These are phyloP conservation scores for Komagataella kurtzmanii DNA, from an alignment of 805 yeast genomes.

Conservation along the genomic window DNA sequence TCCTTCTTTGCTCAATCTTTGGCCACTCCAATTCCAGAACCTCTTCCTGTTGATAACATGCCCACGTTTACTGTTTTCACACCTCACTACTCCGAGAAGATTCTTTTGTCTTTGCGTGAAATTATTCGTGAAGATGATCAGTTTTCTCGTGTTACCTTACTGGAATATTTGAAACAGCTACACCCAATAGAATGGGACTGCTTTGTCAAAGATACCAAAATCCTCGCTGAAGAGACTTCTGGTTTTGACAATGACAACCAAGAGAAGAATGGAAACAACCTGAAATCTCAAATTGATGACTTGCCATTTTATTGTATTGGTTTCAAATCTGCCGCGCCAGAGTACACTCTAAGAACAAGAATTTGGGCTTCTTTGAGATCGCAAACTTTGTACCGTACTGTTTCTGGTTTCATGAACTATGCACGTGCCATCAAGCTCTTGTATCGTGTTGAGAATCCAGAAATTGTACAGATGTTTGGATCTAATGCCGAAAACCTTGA, in stretches of 20 bases:
- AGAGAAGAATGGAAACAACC: constrained; percentile 38
- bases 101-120: constrained; percentile 83
- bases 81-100: constrained; percentile 95
- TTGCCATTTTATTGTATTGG: constrained; percentile 93
- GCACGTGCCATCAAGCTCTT: constrained; percentile 89
- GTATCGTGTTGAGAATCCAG: constrained; percentile 91
- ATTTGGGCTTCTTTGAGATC: constrained; percentile 98
- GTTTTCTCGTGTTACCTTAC: constrained; percentile 83
- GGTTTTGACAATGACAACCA: constrained; percentile 50
- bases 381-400: constrained; percentile 93
- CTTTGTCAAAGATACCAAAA: constrained; percentile 91
- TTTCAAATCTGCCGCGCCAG: constrained; percentile 95
- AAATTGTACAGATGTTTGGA: constrained; percentile 94
- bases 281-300: constrained; percentile 80
- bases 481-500: constrained; percentile 96
- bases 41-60: constrained; percentile 98
- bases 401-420: constrained; percentile 97
- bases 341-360: constrained; percentile 89
- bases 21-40: constrained; percentile 98
- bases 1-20: constrained; percentile 98
- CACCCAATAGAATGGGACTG: constrained; percentile 98
- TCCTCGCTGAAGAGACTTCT: constrained; percentile 88
- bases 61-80: constrained; percentile 96
- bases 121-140: constrained; percentile 96
- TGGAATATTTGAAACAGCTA: constrained; percentile 88